phyloP scores from a whole-genome alignment of 371 early-diverging fungal species.

The Batrachochytrium dendrobatidis region DNA sequence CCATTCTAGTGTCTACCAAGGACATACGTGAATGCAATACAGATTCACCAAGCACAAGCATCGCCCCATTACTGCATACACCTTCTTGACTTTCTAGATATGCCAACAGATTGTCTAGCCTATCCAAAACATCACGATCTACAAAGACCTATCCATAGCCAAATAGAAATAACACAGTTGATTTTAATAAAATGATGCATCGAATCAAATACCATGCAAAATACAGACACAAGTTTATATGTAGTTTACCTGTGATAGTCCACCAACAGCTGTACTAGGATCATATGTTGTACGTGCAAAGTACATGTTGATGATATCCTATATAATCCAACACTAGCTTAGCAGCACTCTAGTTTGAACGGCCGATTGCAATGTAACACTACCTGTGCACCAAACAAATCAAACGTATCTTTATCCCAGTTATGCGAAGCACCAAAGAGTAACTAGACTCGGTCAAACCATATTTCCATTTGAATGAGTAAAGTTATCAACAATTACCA shows the following conservation, averaged over 20 bases:
- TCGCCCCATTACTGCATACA: conserved; percentile 47
- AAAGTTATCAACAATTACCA: too few relatives aligned
- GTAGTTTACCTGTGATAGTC: conserved; percentile 30
- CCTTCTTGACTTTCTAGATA: conserved; percentile 46
- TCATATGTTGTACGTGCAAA: conserved; percentile 34
- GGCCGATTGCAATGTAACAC: too few relatives aligned
- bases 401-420: conserved; percentile 47
- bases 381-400: conserved; percentile 45
- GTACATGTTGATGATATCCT: conserved; percentile 38
- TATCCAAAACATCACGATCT: conserved; percentile 31
- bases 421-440: conserved; percentile 40
- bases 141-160: conserved; percentile 25
- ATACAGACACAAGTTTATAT: neutral
- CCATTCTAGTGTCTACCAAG: conserved; percentile 44
- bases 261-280: conserved; percentile 36
- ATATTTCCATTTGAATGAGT: too few relatives aligned
- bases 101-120: conserved; percentile 44
- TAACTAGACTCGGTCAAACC: conserved; percentile 18
- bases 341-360: too few relatives aligned
- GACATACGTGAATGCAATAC: conserved; percentile 39
- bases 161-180: neutral
- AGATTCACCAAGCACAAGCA: conserved; percentile 44
- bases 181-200: too few relatives aligned
- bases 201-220: too few relatives aligned
- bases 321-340: neutral